Percentiles rank a stretch among this genome's conserved stretches.
phyloP scores from a whole-genome alignment of 2,329 filamentous ascomycete genomes.

The Fusarium lyarnte region DNA sequence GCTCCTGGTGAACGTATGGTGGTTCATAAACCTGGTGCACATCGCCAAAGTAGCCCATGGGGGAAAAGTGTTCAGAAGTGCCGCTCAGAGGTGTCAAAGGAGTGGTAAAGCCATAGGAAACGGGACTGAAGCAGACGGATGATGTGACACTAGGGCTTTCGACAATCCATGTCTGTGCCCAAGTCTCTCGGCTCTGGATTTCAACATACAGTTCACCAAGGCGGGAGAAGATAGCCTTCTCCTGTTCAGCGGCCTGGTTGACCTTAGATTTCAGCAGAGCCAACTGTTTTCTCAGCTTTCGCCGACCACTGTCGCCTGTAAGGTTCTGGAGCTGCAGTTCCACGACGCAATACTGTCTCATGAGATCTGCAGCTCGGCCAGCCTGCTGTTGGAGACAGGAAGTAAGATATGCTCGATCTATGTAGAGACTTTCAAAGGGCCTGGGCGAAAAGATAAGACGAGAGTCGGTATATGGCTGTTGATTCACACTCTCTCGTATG shows the following conservation, averaged over 20 bases:
- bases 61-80: slow-evolving; percentile 47
- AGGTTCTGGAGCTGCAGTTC: slow-evolving; percentile 48
- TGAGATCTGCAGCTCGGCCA: slow-evolving; percentile 49
- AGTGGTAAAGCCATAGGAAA: slow-evolving; percentile 17
- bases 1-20: background rate
- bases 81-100: slow-evolving; percentile 43
- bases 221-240: slow-evolving; percentile 55
- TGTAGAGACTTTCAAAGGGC: slow-evolving; percentile 54
- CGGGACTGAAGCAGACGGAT: slow-evolving; percentile 23
- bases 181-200: slow-evolving; percentile 56
- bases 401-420: slow-evolving; percentile 59
- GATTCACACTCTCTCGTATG: slow-evolving; percentile 1
- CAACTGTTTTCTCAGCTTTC: slow-evolving; percentile 53
- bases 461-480: slow-evolving; percentile 3
- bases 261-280: slow-evolving; percentile 55
- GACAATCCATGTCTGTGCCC: slow-evolving; percentile 41
- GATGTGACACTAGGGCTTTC: slow-evolving; percentile 20
- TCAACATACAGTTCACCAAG: slow-evolving; percentile 62
- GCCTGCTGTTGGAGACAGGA: slow-evolving; percentile 54
- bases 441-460: slow-evolving; percentile 49
- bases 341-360: slow-evolving; percentile 50
- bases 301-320: slow-evolving; percentile 39
- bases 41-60: slow-evolving; percentile 36
- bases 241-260: slow-evolving; percentile 56
- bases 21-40: background rate